Evolutionary conservation across 2,329 filamentous ascomycete species (phyloP).

Genomic region (Aureobasidium sp.): DNA sequence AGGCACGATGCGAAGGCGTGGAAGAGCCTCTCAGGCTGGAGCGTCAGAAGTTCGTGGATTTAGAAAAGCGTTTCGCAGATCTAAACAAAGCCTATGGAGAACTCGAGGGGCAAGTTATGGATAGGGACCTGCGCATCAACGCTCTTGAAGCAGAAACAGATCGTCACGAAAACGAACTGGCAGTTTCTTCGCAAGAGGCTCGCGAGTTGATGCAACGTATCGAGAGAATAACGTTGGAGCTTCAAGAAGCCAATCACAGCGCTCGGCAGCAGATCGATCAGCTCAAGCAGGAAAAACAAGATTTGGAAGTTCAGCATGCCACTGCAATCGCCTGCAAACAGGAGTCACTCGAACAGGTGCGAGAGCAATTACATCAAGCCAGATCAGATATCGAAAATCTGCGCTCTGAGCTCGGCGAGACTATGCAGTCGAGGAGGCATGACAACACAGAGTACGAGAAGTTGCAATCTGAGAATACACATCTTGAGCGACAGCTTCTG

Average conservation of each 20-base stretch:
- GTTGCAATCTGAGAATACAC: background rate
- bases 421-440: background rate
- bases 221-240: conserved; percentile 29
- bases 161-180: conserved; percentile 32
- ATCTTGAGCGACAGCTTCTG: conserved; percentile 7
- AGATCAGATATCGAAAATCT: conserved; percentile 17
- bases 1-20: conserved; percentile 48
- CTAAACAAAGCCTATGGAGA: conserved; percentile 32
- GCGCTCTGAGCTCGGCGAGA: conserved; percentile 8
- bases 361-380: conserved; percentile 28
- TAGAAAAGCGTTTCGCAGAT: conserved; percentile 32
- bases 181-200: conserved; percentile 33
- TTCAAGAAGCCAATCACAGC: conserved; percentile 31
- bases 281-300: conserved; percentile 36
- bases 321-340: conserved; percentile 39
- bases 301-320: conserved; percentile 38
- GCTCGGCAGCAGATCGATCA: conserved; percentile 35
- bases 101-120: conserved; percentile 32
- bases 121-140: conserved; percentile 32
- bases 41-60: conserved; percentile 29
- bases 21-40: conserved; percentile 49
- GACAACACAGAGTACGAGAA: background rate
- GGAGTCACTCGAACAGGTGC: conserved; percentile 38
- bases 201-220: conserved; percentile 32
- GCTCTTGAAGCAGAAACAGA: conserved; percentile 36